Evolutionary conservation across 768 basidiomycete genomes (phyloP), one percentile per base, ranked within the genome.

Genomic region (Mycena albidolilacea): DNA sequence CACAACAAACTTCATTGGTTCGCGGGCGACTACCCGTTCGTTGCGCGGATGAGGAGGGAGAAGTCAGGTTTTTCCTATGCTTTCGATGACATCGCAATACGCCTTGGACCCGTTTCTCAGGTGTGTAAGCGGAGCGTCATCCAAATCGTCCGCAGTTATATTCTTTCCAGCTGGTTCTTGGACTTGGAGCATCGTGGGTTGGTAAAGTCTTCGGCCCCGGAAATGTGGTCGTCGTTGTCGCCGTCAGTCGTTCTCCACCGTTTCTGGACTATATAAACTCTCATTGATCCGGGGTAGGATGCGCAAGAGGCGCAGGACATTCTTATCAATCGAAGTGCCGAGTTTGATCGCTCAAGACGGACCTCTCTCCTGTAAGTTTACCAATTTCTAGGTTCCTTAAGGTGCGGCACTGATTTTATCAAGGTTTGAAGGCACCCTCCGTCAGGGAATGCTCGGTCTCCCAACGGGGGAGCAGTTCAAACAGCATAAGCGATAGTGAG

Each of bases 1-100:
- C 68, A 69, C 52, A 69, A 69, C 60, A 69, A 69, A 12, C 60
- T 69, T 5, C 1, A 62, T 11, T 69, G 68, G 68, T 55, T 69
- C 43, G 41, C 21, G 1, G 68, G 68, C 21, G 68, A 69, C 14
- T 63, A 63, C 17, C 68, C 68, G 14, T 63, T 69, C 52, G 35
- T 69, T n/a, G 12, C 60, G 4, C n/a, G 14, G 21, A 14, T 23
- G n/a, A 60, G 52, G 14, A 69, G 23, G 52, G 68, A 69, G 60
- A 69, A 63, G 14, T 60, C 60, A 4, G 35, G 50, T 12, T 15
- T 63, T 17, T 55, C 68, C 37, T 63, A 35, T 54, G 68, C 68
- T 12, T 69, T 69, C 52, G 68, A 69, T 57, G 68, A 69, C 30
- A 69, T 60, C 15, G 68, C 60, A 35, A 43, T 35, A 60, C 60